These are phyloP conservation scores for Wickerhamia fluorescens DNA, from an alignment of 805 yeast genomes.

Conservation along the genomic window DNA sequence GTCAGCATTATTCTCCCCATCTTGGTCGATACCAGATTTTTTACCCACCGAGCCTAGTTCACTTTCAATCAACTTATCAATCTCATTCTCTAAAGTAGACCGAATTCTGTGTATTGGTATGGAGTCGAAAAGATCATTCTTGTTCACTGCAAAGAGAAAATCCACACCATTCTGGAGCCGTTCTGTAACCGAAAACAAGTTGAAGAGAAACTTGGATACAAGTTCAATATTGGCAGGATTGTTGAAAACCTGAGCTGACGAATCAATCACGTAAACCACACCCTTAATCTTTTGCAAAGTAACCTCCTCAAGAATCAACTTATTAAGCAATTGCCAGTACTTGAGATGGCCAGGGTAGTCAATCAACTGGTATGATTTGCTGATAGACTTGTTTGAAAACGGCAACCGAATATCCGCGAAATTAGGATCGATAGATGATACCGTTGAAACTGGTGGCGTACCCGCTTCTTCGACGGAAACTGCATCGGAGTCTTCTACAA, in stretches of 20 bases:
- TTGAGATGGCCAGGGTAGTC: conserved; percentile 91
- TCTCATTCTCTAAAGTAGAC: conserved; percentile 54
- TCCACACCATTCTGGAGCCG: conserved; percentile 62
- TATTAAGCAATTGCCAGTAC: conserved; percentile 51
- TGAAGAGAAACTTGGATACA: conserved; percentile 55
- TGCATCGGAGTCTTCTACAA: conserved; percentile 10
- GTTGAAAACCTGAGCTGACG: conserved; percentile 51
- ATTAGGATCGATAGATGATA: conserved; percentile 35
- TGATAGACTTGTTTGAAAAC: conserved; percentile 25
- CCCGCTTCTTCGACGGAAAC: conserved; percentile 3
- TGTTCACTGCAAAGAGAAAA: conserved; percentile 74
- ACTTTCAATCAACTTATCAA: conserved; percentile 47
- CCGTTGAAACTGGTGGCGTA: conserved; percentile 24
- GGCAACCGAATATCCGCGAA: conserved; percentile 24
- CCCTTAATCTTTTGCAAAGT: conserved; percentile 48
- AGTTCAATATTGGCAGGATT: conserved; percentile 19
- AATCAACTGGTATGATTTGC: conserved; percentile 42
- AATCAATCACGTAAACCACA: conserved; percentile 70
- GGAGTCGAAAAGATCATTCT: conserved; percentile 78
- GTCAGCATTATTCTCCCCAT: conserved; percentile 16
- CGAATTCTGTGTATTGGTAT: conserved; percentile 60
- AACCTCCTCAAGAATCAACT: conserved; percentile 37
- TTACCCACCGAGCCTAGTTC: conserved; percentile 31
- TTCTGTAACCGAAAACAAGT: conserved; percentile 58
- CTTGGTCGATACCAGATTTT: conserved; percentile 34